Percentiles rank a stretch among this genome's conserved stretches.
Conservation (phyloP, 2,329 filamentous ascomycete genomes). For the Cadophora luteo-olivacea region DNA sequence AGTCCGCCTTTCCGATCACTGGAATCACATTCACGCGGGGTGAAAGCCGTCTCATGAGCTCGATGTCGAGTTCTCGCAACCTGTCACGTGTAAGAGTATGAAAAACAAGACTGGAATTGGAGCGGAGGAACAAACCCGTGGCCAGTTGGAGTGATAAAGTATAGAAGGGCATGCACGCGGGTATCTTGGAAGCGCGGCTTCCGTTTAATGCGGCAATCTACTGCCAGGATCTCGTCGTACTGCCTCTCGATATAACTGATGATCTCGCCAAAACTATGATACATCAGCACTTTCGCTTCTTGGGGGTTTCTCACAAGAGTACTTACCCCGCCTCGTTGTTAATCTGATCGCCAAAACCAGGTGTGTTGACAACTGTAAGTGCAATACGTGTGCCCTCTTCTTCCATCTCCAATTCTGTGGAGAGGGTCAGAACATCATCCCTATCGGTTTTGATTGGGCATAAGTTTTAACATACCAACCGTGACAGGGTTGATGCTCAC, state of each 20-base stretch:
- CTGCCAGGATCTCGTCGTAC: constrained; percentile 98
- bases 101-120: too few species aligned
- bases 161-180: constrained; percentile 95
- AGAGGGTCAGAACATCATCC: background rate
- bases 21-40: constrained; percentile 98
- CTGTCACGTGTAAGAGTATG: constrained; percentile 52
- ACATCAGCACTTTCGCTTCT: constrained; percentile 37
- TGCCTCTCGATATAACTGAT: constrained; percentile 98
- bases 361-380: constrained; percentile 97
- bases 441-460: background rate
- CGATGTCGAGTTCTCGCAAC: constrained; percentile 97
- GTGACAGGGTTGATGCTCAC: constrained; percentile 16
- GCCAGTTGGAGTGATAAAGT: constrained; percentile 98
- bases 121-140: constrained; percentile 70
- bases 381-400: constrained; percentile 99
- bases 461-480: constrained; percentile 4
- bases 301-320: constrained; percentile 1
- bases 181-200: constrained; percentile 99
- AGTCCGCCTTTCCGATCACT: constrained; percentile 97
- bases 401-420: constrained; percentile 54
- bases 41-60: constrained; percentile 98
- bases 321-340: constrained; percentile 94
- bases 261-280: constrained; percentile 86
- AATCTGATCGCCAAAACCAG: constrained; percentile 97
- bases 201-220: constrained; percentile 99